Evolutionary conservation across 495 filamentous ascomycete species (phyloP).

Genomic region (Aspergillus steynii): DNA sequence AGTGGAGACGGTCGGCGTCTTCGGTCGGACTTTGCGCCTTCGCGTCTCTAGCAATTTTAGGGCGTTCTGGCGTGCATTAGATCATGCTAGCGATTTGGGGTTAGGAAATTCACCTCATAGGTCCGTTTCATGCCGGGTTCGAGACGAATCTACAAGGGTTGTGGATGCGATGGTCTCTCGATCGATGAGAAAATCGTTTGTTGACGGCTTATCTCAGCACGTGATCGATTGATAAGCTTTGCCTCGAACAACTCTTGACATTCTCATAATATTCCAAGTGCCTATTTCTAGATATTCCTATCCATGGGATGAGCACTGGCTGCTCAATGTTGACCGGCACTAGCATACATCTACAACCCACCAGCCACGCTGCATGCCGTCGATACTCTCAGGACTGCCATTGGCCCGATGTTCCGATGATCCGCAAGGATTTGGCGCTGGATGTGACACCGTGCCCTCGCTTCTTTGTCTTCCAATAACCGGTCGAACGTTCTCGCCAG

Average conservation of each 20-base stretch:
- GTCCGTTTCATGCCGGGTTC: not conserved
- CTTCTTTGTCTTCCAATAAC: not conserved
- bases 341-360: too few relatives aligned
- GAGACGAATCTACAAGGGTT: too few relatives aligned
- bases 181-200: too few relatives aligned
- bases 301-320: too few relatives aligned
- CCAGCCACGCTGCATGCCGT: not conserved
- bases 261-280: too few relatives aligned
- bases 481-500: too few relatives aligned
- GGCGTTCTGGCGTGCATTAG: not conserved
- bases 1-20: not conserved
- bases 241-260: too few relatives aligned
- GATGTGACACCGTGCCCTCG: not conserved
- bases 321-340: too few relatives aligned
- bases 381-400: not conserved
- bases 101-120: not conserved
- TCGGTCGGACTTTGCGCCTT: not conserved
- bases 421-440: not conserved
- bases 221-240: too few relatives aligned
- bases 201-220: too few relatives aligned
- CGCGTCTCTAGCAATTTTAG: not conserved
- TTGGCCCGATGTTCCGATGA: not conserved
- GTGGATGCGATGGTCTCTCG: too few relatives aligned
- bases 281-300: too few relatives aligned
- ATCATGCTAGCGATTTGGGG: not conserved